phyloP scores from a whole-genome alignment of 345 rosid genomes.

The Arabidopsis arenosa region DNA sequence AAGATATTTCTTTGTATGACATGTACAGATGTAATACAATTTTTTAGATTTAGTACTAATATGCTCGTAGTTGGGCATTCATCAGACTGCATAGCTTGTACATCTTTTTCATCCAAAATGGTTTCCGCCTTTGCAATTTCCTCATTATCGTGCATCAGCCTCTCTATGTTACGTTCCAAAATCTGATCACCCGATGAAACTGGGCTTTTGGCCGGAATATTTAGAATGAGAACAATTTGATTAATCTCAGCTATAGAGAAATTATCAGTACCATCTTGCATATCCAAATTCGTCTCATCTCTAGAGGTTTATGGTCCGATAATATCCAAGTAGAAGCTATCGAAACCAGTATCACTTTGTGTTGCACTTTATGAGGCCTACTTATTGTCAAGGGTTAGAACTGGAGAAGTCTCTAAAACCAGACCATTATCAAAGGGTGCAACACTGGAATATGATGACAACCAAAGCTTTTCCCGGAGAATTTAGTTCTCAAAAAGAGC shows the following conservation, averaged over 20 bases:
- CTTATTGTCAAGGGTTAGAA: constrained; percentile 22
- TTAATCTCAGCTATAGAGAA: constrained; percentile 37
- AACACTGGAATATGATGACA: constrained; percentile 21
- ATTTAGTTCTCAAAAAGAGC: constrained; percentile 41
- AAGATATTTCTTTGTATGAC: constrained; percentile 65
- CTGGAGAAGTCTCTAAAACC: constrained; percentile 37
- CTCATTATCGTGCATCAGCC: constrained; percentile 31
- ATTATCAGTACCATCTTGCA: constrained; percentile 17
- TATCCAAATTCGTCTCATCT: constrained; percentile 29
- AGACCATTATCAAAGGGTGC: constrained; percentile 30
- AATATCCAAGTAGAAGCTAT: constrained; percentile 46
- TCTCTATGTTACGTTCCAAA: constrained; percentile 43
- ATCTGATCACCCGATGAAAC: constrained; percentile 47
- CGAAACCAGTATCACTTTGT: constrained; percentile 31
- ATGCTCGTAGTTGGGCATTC: constrained; percentile 44
- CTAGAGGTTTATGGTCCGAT: constrained; percentile 39
- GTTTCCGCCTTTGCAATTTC: constrained; percentile 46
- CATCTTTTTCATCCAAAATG: constrained; percentile 47
- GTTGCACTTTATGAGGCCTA: constrained; percentile 28
- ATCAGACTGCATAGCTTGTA: constrained; percentile 45
- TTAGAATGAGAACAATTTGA: constrained; percentile 43
- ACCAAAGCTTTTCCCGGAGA: constrained; percentile 33
- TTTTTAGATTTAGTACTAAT: constrained; percentile 46
- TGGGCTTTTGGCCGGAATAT: constrained; percentile 37
- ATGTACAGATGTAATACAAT: constrained; percentile 56